Conservation (phyloP, 176 grass and related monocot species). For the Carex cristatella region DNA sequence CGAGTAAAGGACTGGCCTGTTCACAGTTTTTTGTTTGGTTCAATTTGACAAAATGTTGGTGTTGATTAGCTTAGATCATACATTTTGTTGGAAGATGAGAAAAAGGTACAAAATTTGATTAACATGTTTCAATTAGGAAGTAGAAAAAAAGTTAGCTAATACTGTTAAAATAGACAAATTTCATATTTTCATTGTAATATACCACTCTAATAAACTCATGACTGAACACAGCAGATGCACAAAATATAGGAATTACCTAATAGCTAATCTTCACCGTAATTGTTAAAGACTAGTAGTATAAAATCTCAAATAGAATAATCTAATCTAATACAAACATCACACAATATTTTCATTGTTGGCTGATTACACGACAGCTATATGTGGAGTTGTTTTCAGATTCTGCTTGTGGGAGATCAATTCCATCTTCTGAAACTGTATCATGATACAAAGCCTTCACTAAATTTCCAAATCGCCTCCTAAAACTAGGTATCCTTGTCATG, state of each 20-base stretch:
- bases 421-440: conserved; percentile 31
- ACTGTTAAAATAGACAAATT: background rate
- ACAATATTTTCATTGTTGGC: background rate
- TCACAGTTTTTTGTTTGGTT: background rate
- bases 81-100: background rate
- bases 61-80: background rate
- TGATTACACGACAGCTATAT: background rate
- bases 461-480: conserved; percentile 56
- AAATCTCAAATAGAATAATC: background rate
- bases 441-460: conserved; percentile 59
- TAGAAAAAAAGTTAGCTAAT: background rate
- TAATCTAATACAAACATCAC: background rate
- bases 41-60: background rate
- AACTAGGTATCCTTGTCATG: conserved; percentile 63
- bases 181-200: background rate
- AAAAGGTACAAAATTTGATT: background rate
- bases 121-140: background rate
- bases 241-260: background rate
- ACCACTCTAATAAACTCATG: background rate
- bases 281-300: background rate
- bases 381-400: background rate
- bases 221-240: background rate
- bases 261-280: background rate
- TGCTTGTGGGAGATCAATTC: background rate
- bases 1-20: background rate